Conservation (phyloP, 208 protist species). For the Vickermania ingenoplastis region DNA sequence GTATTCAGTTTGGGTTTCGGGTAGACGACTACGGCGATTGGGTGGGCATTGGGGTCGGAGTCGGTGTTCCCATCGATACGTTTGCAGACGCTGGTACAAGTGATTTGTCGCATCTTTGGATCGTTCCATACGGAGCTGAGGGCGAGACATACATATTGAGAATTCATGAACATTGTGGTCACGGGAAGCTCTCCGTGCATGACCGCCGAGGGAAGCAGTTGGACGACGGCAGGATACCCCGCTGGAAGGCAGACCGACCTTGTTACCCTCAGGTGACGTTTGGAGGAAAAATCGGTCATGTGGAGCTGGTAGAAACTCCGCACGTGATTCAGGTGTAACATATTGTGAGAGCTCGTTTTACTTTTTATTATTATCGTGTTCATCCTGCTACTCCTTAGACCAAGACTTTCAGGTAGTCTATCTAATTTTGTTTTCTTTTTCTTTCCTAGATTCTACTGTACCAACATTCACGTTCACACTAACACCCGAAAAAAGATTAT, state of each 20-base stretch:
- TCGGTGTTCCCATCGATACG: conserved; percentile 47
- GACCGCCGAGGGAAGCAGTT: conserved; percentile 50
- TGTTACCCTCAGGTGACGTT: conserved; percentile 83
- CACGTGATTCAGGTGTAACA: conserved; percentile 18
- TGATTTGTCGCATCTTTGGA: conserved; percentile 79
- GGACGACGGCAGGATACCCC: conserved; percentile 67
- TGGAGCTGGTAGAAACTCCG: conserved; percentile 49
- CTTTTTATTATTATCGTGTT: too few species aligned
- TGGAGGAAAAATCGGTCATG: conserved; percentile 58
- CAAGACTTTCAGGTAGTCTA: too few species aligned
- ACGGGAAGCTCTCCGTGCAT: conserved; percentile 73
- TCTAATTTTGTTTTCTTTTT: too few species aligned
- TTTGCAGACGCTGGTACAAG: conserved; percentile 40
- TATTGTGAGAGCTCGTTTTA: too few species aligned
- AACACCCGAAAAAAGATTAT: too few species aligned
- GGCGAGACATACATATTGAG: conserved; percentile 32
- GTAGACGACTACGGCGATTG: conserved; percentile 76
- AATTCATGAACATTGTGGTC: conserved; percentile 38
- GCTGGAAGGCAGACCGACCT: conserved; percentile 56
- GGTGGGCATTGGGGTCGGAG: conserved; percentile 80
- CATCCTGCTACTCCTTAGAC: too few species aligned
- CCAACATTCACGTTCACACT: too few species aligned
- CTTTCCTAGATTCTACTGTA: too few species aligned
- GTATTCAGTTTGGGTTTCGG: conserved; percentile 54
- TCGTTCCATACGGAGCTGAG: conserved; percentile 32